Evolutionary conservation across 805 yeast species (phyloP).

Genomic region (Naumovozyma dairenensis): DNA sequence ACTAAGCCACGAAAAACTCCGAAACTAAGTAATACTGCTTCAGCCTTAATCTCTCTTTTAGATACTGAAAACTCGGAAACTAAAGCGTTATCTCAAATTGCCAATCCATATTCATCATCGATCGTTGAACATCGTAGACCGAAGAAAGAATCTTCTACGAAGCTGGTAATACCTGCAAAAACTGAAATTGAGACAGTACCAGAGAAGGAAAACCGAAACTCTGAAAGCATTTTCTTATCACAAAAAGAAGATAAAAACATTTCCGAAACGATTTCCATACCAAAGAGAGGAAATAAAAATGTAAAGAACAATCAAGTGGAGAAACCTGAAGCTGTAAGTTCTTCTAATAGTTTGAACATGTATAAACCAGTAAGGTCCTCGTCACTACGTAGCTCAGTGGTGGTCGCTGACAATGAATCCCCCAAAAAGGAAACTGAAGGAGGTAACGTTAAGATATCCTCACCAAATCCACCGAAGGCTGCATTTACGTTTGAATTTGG

Average conservation of each 20-base stretch:
- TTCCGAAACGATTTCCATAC: too few relatives aligned
- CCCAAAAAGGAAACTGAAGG: constrained; percentile 5
- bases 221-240: too few relatives aligned
- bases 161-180: too few relatives aligned
- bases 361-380: constrained; percentile 33
- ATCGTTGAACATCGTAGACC: too few relatives aligned
- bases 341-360: constrained; percentile 12
- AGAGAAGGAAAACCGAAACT: too few relatives aligned
- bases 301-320: background rate
- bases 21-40: constrained; percentile 38
- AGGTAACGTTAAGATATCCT: background rate
- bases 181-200: too few relatives aligned
- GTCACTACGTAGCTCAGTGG: constrained; percentile 28
- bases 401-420: constrained; percentile 12
- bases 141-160: too few relatives aligned
- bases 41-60: constrained; percentile 39
- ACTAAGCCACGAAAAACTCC: constrained; percentile 7
- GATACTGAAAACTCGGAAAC: constrained; percentile 20
- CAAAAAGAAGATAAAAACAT: too few relatives aligned
- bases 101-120: constrained; percentile 36
- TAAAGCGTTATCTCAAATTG: constrained; percentile 15
- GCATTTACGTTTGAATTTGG: constrained; percentile 7
- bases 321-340: background rate
- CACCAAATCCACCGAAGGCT: constrained; percentile 5
- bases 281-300: background rate